Evolutionary conservation across 208 protist species (phyloP).

Genomic region (Plasmodiophora brassicae): DNA sequence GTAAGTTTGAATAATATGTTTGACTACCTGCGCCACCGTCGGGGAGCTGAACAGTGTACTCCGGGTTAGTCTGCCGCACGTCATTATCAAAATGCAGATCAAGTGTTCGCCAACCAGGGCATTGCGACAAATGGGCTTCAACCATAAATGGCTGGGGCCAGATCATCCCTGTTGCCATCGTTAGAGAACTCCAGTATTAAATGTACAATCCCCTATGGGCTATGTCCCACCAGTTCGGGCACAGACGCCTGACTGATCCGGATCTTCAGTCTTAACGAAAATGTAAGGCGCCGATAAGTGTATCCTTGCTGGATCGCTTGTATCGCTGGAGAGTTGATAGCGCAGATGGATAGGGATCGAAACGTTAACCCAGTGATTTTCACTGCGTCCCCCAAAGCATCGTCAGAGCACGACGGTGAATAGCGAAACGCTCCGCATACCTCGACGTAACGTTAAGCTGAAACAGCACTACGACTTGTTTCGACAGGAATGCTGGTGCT

Average conservation of each 20-base stretch:
- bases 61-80: no score
- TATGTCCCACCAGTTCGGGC: background rate
- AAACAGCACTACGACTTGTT: background rate
- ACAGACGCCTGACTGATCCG: background rate
- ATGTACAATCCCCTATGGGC: no score
- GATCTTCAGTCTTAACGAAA: background rate
- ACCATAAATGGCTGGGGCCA: constrained; percentile 28
- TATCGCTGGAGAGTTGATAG: background rate
- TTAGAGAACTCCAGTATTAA: background rate
- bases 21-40: background rate
- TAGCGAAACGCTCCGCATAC: background rate
- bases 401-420: background rate
- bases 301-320: background rate
- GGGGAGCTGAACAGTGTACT: no score
- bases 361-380: background rate
- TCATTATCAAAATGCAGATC: background rate
- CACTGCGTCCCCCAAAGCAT: background rate
- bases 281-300: background rate
- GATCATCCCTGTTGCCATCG: background rate
- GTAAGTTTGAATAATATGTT: background rate
- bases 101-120: background rate
- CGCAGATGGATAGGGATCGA: constrained; percentile 13
- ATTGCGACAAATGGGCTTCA: background rate
- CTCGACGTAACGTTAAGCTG: background rate
- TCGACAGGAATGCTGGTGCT: background rate